Base-by-base conservation (phyloP, 2,329 filamentous ascomycete genomes). In the Thelonectria discophora region DNA sequence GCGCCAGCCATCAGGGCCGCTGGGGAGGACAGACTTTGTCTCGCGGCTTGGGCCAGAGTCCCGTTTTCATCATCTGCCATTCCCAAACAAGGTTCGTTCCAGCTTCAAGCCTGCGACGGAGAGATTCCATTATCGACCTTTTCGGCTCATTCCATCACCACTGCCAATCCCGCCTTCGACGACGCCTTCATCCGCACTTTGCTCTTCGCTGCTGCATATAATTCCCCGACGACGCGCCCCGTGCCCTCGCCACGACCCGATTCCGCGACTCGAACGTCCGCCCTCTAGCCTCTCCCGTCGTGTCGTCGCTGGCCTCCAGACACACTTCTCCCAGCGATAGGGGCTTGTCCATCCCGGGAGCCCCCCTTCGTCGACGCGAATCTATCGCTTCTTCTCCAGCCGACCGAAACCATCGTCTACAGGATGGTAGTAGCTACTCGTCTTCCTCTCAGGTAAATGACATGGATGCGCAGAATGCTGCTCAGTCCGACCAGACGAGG, bases 391-490 rank as follows among this genome's bases (percentile, higher is more conserved):
- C 63, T 27, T 62, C 64, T 37, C 55, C 57, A 58, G 50, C 56
- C 57, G 68, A 53, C 39, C 55, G 18, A 65, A 60, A 64, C 60
- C 63, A 62, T 68, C 68, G 71, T 72, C 67, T 77, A 81, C 85
- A 87, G 80, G 79, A 87, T 87, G 85, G 81, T 86, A 82, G 80
- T 82, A 80, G 80, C 78, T 79, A 80, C 80, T 76, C 72, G 76
- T 74, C 72, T 73, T 74, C 78, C 76, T 77, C 77, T 74, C 75
- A 83, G 82, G 82, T 87, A 83, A 85, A 86, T 87, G 85, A 82
- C 81, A 88, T 88, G 85, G 85, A 88, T 86, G 85, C 84, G 85
- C 85, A 87, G 81, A 87, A 87, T 87, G 85, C 84, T 83, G 81
- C 82, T 80, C 84, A 85, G 82, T 82, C 83, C 81, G 82, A 84